phyloP scores from a whole-genome alignment of 1,284 basidiomycete genomes.

The Leccinum angustisporum region DNA sequence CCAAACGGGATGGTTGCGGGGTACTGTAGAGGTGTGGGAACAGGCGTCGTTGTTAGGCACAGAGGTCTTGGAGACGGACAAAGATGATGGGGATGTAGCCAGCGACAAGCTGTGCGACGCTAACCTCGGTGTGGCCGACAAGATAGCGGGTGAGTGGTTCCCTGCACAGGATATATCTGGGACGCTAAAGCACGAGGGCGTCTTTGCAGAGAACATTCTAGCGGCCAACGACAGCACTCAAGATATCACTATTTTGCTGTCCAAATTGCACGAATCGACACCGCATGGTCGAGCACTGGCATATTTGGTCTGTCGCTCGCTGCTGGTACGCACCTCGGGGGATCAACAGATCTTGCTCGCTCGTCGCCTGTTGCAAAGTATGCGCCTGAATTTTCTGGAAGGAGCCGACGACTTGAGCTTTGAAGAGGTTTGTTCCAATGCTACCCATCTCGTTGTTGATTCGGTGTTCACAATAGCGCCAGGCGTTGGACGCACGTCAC shows the following conservation, averaged over 20 bases:
- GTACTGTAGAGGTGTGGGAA: slow-evolving; percentile 46
- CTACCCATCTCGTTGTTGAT: background rate
- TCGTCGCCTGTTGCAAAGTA: slow-evolving; percentile 44
- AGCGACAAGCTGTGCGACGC: slow-evolving; percentile 48
- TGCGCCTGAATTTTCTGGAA: slow-evolving; percentile 48
- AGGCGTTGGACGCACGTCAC: slow-evolving; percentile 44
- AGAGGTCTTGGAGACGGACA: slow-evolving; percentile 30
- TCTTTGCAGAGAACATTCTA: slow-evolving; percentile 57
- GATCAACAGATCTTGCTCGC: slow-evolving; percentile 58
- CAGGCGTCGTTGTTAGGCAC: slow-evolving; percentile 22
- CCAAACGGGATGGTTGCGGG: slow-evolving; percentile 37
- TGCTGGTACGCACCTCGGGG: slow-evolving; percentile 55
- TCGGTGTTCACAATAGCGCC: slow-evolving; percentile 4
- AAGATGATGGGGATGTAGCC: slow-evolving; percentile 36
- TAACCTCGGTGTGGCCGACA: slow-evolving; percentile 53
- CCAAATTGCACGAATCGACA: slow-evolving; percentile 49
- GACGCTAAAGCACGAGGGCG: slow-evolving; percentile 1
- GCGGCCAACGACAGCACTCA: slow-evolving; percentile 42
- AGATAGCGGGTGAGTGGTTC: slow-evolving; percentile 60
- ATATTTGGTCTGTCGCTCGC: slow-evolving; percentile 55
- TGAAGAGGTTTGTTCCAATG: slow-evolving; percentile 40
- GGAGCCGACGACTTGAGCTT: slow-evolving; percentile 40
- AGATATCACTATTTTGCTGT: slow-evolving; percentile 43
- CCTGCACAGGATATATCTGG: background rate
- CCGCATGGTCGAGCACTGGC: slow-evolving; percentile 56